Percentiles rank a stretch among this genome's conserved stretches.
Conservation (phyloP, 2,329 filamentous ascomycete species). For the Phialocephala sp. region DNA sequence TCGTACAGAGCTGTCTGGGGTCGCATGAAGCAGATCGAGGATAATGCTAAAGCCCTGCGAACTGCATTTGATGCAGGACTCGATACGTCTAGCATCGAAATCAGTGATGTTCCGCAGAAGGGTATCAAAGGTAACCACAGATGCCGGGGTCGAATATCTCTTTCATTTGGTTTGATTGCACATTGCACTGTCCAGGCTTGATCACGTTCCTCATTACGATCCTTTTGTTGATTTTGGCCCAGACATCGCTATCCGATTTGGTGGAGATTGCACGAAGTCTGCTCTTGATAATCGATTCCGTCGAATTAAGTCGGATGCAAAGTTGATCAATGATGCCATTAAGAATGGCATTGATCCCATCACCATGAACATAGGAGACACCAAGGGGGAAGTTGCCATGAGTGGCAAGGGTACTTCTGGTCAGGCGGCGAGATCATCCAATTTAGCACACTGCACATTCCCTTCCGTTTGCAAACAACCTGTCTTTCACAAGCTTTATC, state of each 20-base stretch:
- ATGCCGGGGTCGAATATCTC: not conserved
- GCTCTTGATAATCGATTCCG: slow-evolving; percentile 48
- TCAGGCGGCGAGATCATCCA: not conserved
- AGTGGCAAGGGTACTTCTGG: slow-evolving; percentile 11
- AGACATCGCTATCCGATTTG: slow-evolving; percentile 38
- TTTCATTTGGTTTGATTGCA: slow-evolving; percentile 12
- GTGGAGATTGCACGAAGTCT: slow-evolving; percentile 44
- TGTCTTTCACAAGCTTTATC: not conserved
- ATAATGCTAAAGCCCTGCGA: slow-evolving; percentile 28
- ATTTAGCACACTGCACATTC: slow-evolving; percentile 20
- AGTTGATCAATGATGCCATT: slow-evolving; percentile 44
- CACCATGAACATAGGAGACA: slow-evolving; percentile 38
- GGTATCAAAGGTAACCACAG: slow-evolving; percentile 25
- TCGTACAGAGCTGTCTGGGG: slow-evolving; percentile 34
- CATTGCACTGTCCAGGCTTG: slow-evolving; percentile 10
- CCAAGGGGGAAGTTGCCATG: slow-evolving; percentile 16
- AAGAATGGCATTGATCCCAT: slow-evolving; percentile 44
- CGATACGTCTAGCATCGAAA: slow-evolving; percentile 32
- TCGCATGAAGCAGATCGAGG: slow-evolving; percentile 31
- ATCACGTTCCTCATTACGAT: slow-evolving; percentile 12
- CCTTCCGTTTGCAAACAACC: slow-evolving; percentile 5
- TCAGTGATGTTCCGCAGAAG: slow-evolving; percentile 18
- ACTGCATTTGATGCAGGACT: slow-evolving; percentile 33
- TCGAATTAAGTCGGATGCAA: slow-evolving; percentile 47
- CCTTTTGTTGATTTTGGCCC: slow-evolving; percentile 30